Percentiles rank a stretch among this genome's conserved stretches.
phyloP scores from a whole-genome alignment of 1,284 basidiomycete species.

The Pseudozyma pruni region DNA sequence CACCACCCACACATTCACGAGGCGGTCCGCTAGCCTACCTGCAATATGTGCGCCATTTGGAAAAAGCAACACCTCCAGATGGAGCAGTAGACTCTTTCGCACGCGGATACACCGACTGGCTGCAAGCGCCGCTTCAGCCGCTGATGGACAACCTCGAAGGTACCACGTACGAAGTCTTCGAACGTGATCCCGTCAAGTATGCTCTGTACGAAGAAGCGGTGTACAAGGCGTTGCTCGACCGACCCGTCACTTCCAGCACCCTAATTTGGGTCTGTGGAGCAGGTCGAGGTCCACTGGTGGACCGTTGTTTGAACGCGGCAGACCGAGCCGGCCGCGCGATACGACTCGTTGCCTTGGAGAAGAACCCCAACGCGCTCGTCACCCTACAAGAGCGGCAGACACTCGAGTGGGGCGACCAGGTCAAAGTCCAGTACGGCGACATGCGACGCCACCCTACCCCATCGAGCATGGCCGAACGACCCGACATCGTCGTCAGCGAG shows the following conservation, averaged over 20 bases:
- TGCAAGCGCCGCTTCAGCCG: slow-evolving; percentile 94
- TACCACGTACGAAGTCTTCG: slow-evolving; percentile 95
- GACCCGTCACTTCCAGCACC: slow-evolving; percentile 72
- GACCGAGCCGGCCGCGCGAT: slow-evolving; percentile 75
- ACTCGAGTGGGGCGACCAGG: slow-evolving; percentile 80
- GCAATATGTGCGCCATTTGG: slow-evolving; percentile 75
- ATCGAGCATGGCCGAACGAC: slow-evolving; percentile 72
- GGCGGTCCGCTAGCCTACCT: slow-evolving; percentile 89
- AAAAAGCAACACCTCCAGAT: slow-evolving; percentile 52
- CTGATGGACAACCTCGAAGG: slow-evolving; percentile 96
- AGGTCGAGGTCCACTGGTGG: slow-evolving; percentile 92
- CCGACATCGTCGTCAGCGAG: slow-evolving; percentile 95
- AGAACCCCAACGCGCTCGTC: slow-evolving; percentile 74
- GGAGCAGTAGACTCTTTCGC: slow-evolving; percentile 79
- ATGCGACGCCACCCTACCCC: slow-evolving; percentile 81
- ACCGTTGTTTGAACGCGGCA: slow-evolving; percentile 82
- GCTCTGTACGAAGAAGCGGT: slow-evolving; percentile 85
- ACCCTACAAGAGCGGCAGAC: slow-evolving; percentile 60
- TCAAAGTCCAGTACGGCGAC: slow-evolving; percentile 87
- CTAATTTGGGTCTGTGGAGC: slow-evolving; percentile 81
- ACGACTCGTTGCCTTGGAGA: slow-evolving; percentile 86
- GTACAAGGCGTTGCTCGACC: slow-evolving; percentile 75
- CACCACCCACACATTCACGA: slow-evolving; percentile 69
- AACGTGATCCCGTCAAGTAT: slow-evolving; percentile 97
- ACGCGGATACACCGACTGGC: slow-evolving; percentile 90